Evolutionary conservation across 768 basidiomycete species (phyloP), one percentile per base, ranked within the genome.

Genomic region (Pleurotus sapidus): DNA sequence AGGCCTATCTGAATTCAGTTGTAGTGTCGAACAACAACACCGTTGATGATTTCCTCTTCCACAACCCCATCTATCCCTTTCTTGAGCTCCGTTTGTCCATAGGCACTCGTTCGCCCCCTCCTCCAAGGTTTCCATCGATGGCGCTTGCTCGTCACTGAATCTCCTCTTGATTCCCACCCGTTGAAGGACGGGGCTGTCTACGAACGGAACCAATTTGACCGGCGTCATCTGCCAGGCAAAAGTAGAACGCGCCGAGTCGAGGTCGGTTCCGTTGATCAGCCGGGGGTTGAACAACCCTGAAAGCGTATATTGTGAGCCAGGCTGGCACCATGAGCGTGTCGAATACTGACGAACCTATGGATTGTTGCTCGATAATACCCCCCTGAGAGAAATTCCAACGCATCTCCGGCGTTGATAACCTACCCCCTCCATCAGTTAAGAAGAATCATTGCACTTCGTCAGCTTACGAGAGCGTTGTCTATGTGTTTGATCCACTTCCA

Each of bases 401-500:
- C 77, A 58, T 86, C 85, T 4, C 84, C 84, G 0, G 80, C 75
- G 50, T 86, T 86, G 47, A 88, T 74, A 6, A 84, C 76, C 85
- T 85, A 67, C 20, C 20, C 20, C 20, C 20, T 20, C 20, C 20
- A 20, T 20, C 20, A 20, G 20, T 20, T 20, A 20, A 1, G 3
- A 20, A 20, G 20, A 20, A 20, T 20, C 9, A 34, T 11, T 9
- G 11, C 30, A 8, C 30, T 34, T 34, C 8, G 9, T 9, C 3
- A 8, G 30, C 30, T 45, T 57, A 84, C 84, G 23, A 86, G 67
- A 0, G 83, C 83, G 56, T 84, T 82, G 4, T 83, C 80, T 8
- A 84, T 72, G 58, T 86, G 83, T 55, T 72, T 78, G 18, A 85
- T 76, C 81, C 83, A 84, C 34, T 74, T 75, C 84, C 85, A 86